These are phyloP conservation scores for Phytophthora nicotianae DNA, from an alignment of 352 stramenopile species.

Conservation along the genomic window DNA sequence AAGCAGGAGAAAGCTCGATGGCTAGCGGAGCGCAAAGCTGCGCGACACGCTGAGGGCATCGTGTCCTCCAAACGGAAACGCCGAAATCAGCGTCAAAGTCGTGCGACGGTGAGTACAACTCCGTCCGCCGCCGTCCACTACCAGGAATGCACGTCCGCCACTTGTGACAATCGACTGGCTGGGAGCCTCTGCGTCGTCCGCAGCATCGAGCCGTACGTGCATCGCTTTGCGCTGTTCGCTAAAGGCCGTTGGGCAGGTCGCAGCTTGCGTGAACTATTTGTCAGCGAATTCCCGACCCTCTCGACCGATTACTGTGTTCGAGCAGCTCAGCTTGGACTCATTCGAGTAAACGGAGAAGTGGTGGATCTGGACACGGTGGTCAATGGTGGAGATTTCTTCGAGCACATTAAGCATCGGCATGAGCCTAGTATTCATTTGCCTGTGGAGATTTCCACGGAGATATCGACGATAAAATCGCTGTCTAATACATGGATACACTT, in stretches of 20 bases:
- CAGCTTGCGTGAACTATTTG: constrained; percentile 87
- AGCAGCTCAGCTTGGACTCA: constrained; percentile 84
- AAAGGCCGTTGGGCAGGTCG: constrained; percentile 92
- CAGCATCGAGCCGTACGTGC: constrained; percentile 88
- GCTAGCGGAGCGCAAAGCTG: constrained; percentile 45
- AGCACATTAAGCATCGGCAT: constrained; percentile 93
- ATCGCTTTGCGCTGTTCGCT: constrained; percentile 89
- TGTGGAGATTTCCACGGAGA: constrained; percentile 5
- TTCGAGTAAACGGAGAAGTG: constrained; percentile 83
- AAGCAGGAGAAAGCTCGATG: constrained; percentile 49
- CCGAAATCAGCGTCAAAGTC: constrained; percentile 43
- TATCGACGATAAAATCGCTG: constrained; percentile 11
- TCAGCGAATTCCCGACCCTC: constrained; percentile 54
- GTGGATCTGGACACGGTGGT: constrained; percentile 66
- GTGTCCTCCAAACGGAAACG: constrained; percentile 40
- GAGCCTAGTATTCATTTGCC: constrained; percentile 86
- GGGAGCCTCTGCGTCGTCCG: constrained; percentile 44
- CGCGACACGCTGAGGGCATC: constrained; percentile 17
- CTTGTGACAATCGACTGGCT: constrained; percentile 35
- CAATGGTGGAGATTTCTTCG: constrained; percentile 86
- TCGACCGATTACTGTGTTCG: constrained; percentile 49
- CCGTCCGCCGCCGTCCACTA: constrained; percentile 32
- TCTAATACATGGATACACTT: constrained; percentile 44
- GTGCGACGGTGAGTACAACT: constrained; percentile 7
- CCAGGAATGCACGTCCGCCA: constrained; percentile 29